These are phyloP conservation scores for Elongisporangium undulatum DNA, from an alignment of 352 stramenopile genomes.

Conservation along the genomic window DNA sequence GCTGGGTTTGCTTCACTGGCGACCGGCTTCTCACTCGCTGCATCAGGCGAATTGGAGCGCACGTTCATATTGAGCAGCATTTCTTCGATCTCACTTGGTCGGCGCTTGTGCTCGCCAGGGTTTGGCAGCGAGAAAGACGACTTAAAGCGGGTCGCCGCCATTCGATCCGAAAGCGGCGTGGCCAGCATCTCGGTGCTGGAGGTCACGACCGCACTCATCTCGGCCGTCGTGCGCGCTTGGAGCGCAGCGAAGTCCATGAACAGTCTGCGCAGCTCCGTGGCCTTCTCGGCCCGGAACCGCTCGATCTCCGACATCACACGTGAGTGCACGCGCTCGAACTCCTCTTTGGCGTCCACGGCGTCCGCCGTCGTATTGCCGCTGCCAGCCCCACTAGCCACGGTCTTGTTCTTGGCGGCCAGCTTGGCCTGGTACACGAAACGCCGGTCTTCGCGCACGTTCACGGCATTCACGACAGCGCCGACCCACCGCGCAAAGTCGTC, in stretches of 20 bases:
- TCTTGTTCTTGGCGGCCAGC: constrained; percentile 37
- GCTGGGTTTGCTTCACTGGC: constrained; percentile 13
- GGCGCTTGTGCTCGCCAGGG: constrained; percentile 29
- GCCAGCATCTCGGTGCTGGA: constrained; percentile 42
- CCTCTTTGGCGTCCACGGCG: constrained; percentile 57
- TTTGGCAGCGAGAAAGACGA: constrained; percentile 34
- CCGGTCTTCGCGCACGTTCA: constrained; percentile 76
- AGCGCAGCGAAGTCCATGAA: constrained; percentile 69
- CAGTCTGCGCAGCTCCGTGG: constrained; percentile 61
- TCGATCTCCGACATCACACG: constrained; percentile 74
- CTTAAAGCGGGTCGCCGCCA: constrained; percentile 22
- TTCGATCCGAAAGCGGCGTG: constrained; percentile 23
- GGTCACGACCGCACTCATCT: constrained; percentile 44
- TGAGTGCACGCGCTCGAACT: constrained; percentile 71
- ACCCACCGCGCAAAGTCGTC: constrained; percentile 78
- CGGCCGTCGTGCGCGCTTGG: constrained; percentile 41
- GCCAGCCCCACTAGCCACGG: constrained; percentile 17
- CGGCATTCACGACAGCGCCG: constrained; percentile 57
- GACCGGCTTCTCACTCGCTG: not conserved
- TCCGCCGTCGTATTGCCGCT: constrained; percentile 29
- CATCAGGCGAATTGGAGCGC: not conserved
- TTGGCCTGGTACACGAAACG: constrained; percentile 77
- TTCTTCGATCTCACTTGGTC: constrained; percentile 12
- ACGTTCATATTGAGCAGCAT: constrained; percentile 22
- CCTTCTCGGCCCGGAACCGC: constrained; percentile 72